Conservation (phyloP, 2,329 filamentous ascomycete genomes). For the Lachnellula arida region DNA sequence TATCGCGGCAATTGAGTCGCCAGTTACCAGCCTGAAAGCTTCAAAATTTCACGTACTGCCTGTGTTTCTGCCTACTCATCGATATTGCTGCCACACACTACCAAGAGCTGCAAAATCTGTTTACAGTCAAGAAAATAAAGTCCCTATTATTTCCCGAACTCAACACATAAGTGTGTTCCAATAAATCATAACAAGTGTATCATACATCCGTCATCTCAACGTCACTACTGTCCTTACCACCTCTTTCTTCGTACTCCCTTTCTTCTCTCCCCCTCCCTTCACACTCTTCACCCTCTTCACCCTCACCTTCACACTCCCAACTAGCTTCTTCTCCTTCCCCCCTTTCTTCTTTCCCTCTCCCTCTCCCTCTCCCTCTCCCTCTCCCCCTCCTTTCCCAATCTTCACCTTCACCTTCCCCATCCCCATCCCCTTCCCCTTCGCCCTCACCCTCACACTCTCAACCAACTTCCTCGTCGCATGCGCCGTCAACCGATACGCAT, state of each 20-base stretch:
- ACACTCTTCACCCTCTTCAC: not conserved
- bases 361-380: too few species aligned
- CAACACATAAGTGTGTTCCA: too few species aligned
- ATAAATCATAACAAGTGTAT: not conserved
- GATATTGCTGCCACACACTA: too few species aligned
- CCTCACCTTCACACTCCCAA: not conserved
- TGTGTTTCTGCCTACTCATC: too few species aligned
- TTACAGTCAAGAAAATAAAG: too few species aligned
- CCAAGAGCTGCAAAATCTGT: too few species aligned
- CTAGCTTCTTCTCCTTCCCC: not conserved
- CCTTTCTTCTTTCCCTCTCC: not conserved
- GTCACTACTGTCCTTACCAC: not conserved
- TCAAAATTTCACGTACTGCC: too few species aligned
- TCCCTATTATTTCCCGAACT: too few species aligned
- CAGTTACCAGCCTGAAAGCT: too few species aligned
- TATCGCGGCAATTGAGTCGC: too few species aligned
- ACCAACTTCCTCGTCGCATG: conserved; percentile 1
- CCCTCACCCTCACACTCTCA: not conserved
- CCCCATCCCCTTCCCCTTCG: not conserved
- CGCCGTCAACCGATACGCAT: conserved; percentile 10
- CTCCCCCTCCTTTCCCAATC: too few species aligned
- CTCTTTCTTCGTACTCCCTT: not conserved
- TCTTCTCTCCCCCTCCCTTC: not conserved
- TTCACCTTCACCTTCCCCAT: not conserved
- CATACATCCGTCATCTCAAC: not conserved